Evolutionary conservation across 345 rosid species (phyloP), one percentile per base, ranked within the genome.

Genomic region (Cardamine resedifolia): DNA sequence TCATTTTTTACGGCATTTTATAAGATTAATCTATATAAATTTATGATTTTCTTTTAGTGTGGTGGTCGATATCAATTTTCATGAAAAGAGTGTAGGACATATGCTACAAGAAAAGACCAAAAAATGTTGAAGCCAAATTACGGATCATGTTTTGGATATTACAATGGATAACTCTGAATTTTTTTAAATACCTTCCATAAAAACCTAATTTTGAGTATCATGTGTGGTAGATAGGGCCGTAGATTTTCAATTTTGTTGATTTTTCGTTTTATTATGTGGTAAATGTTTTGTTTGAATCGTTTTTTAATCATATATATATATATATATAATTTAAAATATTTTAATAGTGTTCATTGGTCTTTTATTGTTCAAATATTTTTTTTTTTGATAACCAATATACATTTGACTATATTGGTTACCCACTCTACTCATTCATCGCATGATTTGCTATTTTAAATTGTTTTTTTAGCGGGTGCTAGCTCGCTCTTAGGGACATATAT

Each of bases 41-140:
- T n/a, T n/a, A n/a, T 23, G 4, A 4, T 4, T n/a, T 30, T 11
- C 3, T 6, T 49, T 28, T 58, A 49, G 39, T 36, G 23, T 31
- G 60, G 67, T 49, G 18, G 73, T 67, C 62, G 23, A 59, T 74
- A 26, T 59, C 66, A 41, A n/a, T n/a, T n/a, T n/a, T n/a, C n/a
- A n/a, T 50, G 39, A 51, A 67, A 67, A 61, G 73, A 59, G 6
- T 30, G 78, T 75, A 58, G 63, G 73, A 14, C 68, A 59, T 67
- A 49, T 59, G 6, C 27, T 59, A 50, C 19, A 51, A 39, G 68
- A 50, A 52, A 60, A 51, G 2, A 59, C 68, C 47, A 51, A 74
- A 66, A 74, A 33, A 20, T 36, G 53, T 58, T 58, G 45, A 67
- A 50, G 61, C 55, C 61, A 66, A 50, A 38, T 58, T 15, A 58